phyloP scores from a whole-genome alignment of 768 basidiomycete species.

The Lepiota venenata region DNA sequence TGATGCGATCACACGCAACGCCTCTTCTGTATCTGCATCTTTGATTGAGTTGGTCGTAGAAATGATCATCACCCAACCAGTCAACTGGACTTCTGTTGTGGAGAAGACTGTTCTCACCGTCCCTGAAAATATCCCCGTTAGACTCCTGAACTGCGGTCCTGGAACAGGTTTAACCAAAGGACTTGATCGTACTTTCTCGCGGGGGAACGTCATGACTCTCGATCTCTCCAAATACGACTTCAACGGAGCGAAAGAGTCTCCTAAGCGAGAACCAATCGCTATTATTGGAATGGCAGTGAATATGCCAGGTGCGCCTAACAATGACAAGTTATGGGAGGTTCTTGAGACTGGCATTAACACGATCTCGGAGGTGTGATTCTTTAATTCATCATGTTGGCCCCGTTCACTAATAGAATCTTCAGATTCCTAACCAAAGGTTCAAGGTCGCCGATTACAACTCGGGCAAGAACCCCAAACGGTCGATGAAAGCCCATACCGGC shows the following conservation, averaged over 20 bases:
- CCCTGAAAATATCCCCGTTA: slow-evolving; percentile 22
- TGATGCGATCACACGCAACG: slow-evolving; percentile 22
- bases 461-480: slow-evolving; percentile 28
- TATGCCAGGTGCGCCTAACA: slow-evolving; percentile 49
- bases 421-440: slow-evolving; percentile 68
- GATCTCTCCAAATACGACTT: slow-evolving; percentile 23
- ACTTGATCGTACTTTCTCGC: slow-evolving; percentile 32
- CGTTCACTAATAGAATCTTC: slow-evolving; percentile 7
- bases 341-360: slow-evolving; percentile 56
- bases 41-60: slow-evolving; percentile 43
- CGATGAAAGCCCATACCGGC: slow-evolving; percentile 51
- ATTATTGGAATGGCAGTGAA: slow-evolving; percentile 71
- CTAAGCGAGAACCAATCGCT: slow-evolving; percentile 48
- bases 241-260: background rate
- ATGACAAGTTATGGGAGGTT: slow-evolving; percentile 53
- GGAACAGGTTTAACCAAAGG: slow-evolving; percentile 36
- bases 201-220: slow-evolving; percentile 13
- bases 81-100: slow-evolving; percentile 48
- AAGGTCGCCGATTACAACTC: slow-evolving; percentile 36
- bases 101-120: slow-evolving; percentile 22
- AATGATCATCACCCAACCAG: slow-evolving; percentile 47
- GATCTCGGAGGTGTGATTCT: slow-evolving; percentile 44
- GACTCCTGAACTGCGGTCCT: slow-evolving; percentile 48
- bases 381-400: background rate
- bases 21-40: slow-evolving; percentile 20